Evolutionary conservation across 345 rosid genomes (phyloP).

Genomic region (Eucalyptus cloeziana): DNA sequence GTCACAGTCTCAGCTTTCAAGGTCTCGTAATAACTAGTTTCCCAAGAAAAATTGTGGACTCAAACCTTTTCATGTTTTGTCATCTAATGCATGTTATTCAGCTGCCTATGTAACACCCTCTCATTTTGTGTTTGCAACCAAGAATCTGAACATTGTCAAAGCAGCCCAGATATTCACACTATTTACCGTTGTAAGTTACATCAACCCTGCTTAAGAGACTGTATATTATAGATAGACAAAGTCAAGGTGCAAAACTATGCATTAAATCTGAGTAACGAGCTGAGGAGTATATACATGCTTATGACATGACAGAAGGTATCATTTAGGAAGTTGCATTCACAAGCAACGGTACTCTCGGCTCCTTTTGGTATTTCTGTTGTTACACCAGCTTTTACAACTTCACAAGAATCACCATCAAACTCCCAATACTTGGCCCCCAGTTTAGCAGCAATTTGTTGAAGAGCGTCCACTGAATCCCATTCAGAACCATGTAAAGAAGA

Average conservation of each 20-base stretch:
- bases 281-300: conserved; percentile 6
- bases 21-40: not conserved
- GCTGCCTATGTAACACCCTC: not conserved
- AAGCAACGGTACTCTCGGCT: conserved; percentile 8
- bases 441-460: conserved; percentile 26
- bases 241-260: not conserved
- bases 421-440: conserved; percentile 44
- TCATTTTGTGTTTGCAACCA: not conserved
- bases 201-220: not conserved
- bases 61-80: not conserved
- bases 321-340: conserved; percentile 18
- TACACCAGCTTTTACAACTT: conserved; percentile 4
- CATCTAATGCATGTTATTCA: not conserved
- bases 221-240: not conserved
- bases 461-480: conserved; percentile 26
- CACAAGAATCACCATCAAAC: conserved; percentile 34
- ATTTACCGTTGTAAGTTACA: not conserved
- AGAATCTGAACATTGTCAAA: not conserved
- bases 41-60: not conserved
- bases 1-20: not conserved
- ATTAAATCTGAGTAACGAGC: not conserved
- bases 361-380: not conserved
- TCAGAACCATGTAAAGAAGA: not conserved
- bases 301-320: conserved; percentile 19
- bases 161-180: not conserved